Conservation (phyloP, 1,284 basidiomycete species). For the Golubevia sp. region DNA sequence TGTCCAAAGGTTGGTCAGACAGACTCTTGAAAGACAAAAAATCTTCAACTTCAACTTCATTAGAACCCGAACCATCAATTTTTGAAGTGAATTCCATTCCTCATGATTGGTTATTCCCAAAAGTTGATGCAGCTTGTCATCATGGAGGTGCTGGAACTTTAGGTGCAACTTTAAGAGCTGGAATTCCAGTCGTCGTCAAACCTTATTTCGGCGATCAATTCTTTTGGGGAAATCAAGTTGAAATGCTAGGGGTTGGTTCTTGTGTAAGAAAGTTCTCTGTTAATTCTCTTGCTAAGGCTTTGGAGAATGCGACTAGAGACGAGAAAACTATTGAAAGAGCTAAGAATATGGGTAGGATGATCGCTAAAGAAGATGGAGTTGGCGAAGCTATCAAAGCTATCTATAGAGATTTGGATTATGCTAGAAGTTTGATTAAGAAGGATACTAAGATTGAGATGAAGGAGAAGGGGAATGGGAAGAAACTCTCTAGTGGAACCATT, state of each 20-base stretch:
- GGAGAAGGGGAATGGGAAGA: no score
- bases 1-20: slow-evolving; percentile 98
- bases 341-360: slow-evolving; percentile 61
- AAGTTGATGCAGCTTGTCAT: slow-evolving; percentile 93
- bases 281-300: slow-evolving; percentile 75
- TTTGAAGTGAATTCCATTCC: slow-evolving; percentile 78
- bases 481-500: no score
- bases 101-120: slow-evolving; percentile 94
- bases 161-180: slow-evolving; percentile 80
- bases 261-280: slow-evolving; percentile 83
- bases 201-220: slow-evolving; percentile 98
- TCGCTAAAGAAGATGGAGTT: slow-evolving; percentile 40
- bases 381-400: slow-evolving; percentile 39
- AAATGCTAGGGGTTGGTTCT: slow-evolving; percentile 85
- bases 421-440: slow-evolving; percentile 29
- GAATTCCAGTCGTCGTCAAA: slow-evolving; percentile 91
- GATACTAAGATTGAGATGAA: slow-evolving; percentile 6
- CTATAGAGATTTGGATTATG: slow-evolving; percentile 46
- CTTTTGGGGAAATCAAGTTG: slow-evolving; percentile 83
- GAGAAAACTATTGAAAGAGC: slow-evolving; percentile 84
- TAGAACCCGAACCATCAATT: slow-evolving; percentile 15
- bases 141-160: slow-evolving; percentile 94
- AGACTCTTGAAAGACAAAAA: slow-evolving; percentile 63
- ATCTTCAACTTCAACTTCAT: not conserved
- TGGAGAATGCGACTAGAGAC: slow-evolving; percentile 81